Evolutionary conservation across 441 rosid species (phyloP).

Genomic region (Gossypium schwendimanii): DNA sequence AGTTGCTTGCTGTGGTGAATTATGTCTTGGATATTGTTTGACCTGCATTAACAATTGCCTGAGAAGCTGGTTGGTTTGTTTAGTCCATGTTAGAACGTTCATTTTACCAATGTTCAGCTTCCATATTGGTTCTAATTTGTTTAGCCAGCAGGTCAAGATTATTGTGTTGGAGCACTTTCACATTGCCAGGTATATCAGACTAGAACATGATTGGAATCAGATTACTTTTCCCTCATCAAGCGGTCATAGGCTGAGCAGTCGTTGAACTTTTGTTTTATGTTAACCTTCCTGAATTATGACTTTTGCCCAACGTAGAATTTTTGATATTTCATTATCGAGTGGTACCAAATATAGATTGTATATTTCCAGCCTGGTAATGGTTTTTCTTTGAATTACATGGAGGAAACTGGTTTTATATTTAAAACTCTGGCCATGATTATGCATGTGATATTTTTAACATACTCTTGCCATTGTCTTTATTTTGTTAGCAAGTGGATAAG

Average conservation of each 20-base stretch:
- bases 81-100: neutral
- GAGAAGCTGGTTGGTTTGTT: slow-evolving; percentile 1
- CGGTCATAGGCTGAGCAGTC: neutral
- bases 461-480: too few species aligned
- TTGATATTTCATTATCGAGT: neutral
- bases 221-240: neutral
- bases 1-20: neutral
- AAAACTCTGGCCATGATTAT: neutral
- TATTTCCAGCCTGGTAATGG: neutral
- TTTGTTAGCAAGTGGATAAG: too few species aligned
- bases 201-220: neutral
- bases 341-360: neutral
- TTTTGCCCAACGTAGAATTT: neutral
- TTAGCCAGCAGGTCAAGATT: neutral
- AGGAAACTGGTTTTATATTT: neutral
- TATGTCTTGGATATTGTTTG: neutral
- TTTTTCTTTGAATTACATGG: neutral
- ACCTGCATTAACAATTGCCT: neutral
- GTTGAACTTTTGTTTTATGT: neutral
- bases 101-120: neutral
- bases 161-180: neutral
- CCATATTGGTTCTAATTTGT: neutral
- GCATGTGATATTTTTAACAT: neutral
- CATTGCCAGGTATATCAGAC: neutral
- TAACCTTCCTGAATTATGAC: neutral